phyloP scores from a whole-genome alignment of 805 yeast species.

The Starmerella gropengiesseri region DNA sequence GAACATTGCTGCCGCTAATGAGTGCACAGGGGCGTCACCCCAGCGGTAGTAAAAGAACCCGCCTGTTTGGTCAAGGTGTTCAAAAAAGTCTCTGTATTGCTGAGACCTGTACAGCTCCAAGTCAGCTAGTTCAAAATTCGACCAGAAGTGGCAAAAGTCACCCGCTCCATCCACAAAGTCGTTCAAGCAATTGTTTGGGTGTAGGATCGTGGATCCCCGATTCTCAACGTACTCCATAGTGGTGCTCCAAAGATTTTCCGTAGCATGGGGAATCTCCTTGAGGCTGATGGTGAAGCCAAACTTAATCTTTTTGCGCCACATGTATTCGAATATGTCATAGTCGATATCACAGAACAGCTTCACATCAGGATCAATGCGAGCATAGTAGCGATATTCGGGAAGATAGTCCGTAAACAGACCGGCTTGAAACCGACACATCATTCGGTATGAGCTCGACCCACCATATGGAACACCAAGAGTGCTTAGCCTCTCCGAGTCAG shows the following conservation, averaged over 20 bases:
- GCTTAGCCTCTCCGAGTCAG: slow-evolving; percentile 32
- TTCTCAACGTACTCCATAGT: slow-evolving; percentile 37
- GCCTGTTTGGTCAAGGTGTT: slow-evolving; percentile 55
- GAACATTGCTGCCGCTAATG: slow-evolving; percentile 72
- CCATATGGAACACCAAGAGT: slow-evolving; percentile 63
- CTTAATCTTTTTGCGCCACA: slow-evolving; percentile 56
- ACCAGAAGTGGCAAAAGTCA: slow-evolving; percentile 82
- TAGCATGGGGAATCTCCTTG: slow-evolving; percentile 67
- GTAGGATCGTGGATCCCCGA: slow-evolving; percentile 40
- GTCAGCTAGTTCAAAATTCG: slow-evolving; percentile 84
- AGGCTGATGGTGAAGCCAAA: slow-evolving; percentile 81
- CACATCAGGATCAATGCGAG: slow-evolving; percentile 93
- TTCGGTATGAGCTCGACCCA: slow-evolving; percentile 68
- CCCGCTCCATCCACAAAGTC: slow-evolving; percentile 58
- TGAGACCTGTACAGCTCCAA: slow-evolving; percentile 61
- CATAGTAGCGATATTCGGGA: slow-evolving; percentile 70
- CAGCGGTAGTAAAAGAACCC: slow-evolving; percentile 89
- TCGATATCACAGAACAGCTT: slow-evolving; percentile 83
- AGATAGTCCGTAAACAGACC: slow-evolving; percentile 78
- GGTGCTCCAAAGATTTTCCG: slow-evolving; percentile 61
- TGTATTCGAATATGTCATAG: slow-evolving; percentile 79
- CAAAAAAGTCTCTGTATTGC: slow-evolving; percentile 55
- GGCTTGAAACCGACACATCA: slow-evolving; percentile 89
- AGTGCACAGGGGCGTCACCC: slow-evolving; percentile 97
- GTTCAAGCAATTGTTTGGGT: slow-evolving; percentile 45